These are phyloP conservation scores for Gaultheria prostrata DNA, from an alignment of 148 eudicot genomes.

Conservation along the genomic window DNA sequence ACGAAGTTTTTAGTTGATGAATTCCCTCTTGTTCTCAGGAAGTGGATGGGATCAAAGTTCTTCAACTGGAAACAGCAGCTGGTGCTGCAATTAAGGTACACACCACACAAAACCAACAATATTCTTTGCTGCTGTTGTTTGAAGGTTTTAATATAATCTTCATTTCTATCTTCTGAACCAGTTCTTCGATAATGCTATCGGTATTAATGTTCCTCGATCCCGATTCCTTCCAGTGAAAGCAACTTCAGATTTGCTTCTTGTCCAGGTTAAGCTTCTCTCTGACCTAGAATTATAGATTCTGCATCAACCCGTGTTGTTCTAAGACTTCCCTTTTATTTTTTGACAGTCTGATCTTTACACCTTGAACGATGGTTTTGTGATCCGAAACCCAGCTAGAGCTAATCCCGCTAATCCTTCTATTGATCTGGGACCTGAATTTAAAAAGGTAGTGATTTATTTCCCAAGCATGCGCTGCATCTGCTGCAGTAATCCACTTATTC, in stretches of 20 bases:
- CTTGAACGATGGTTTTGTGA: slow-evolving; percentile 69
- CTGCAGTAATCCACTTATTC: slow-evolving; percentile 5
- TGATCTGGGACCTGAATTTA: slow-evolving; percentile 95
- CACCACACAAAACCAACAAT: neutral
- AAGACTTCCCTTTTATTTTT: slow-evolving; percentile 1
- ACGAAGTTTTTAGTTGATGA: neutral
- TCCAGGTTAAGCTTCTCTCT: slow-evolving; percentile 57
- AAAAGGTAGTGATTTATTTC: slow-evolving; percentile 88
- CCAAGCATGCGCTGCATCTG: slow-evolving; percentile 13
- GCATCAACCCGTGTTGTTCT: neutral
- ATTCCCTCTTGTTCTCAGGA: slow-evolving; percentile 49
- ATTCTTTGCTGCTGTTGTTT: neutral
- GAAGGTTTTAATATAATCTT: neutral
- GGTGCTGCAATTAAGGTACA: slow-evolving; percentile 97
- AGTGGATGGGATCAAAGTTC: slow-evolving; percentile 93
- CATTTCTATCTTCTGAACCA: slow-evolving; percentile 21
- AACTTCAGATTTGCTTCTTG: slow-evolving; percentile 95
- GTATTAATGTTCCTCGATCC: slow-evolving; percentile 88
- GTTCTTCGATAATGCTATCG: slow-evolving; percentile 89
- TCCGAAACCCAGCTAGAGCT: slow-evolving; percentile 66
- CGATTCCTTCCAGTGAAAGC: slow-evolving; percentile 99
- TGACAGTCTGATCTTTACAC: slow-evolving; percentile 96
- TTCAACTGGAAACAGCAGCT: slow-evolving; percentile 98
- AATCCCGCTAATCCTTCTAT: slow-evolving; percentile 90
- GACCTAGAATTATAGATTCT: neutral